Evolutionary conservation across 164 flowering plant genomes (phyloP).

Genomic region (Umbilicus rupestris): DNA sequence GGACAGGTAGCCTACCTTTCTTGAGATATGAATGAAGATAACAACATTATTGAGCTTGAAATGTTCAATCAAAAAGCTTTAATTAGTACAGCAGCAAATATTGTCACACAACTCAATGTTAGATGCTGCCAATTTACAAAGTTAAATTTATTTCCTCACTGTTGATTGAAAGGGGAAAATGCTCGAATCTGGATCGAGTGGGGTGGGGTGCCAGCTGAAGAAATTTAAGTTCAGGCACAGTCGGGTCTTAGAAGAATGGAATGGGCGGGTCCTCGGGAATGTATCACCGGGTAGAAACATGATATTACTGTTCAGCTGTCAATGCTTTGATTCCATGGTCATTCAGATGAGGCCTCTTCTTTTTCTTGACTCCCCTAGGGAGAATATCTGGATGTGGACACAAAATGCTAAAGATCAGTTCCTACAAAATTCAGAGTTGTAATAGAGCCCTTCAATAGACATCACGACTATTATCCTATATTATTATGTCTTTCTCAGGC

Average conservation of each 20-base stretch:
- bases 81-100: no score
- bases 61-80: no score
- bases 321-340: constrained; percentile 13
- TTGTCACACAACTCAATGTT: not conserved
- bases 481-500: not conserved
- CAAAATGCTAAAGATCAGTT: not conserved
- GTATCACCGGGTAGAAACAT: not conserved
- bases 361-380: constrained; percentile 36
- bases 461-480: not conserved
- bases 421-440: not conserved
- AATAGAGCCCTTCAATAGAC: no score
- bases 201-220: no score
- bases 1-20: no score
- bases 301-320: not conserved
- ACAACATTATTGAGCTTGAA: no score
- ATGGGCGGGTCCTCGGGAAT: not conserved
- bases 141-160: not conserved
- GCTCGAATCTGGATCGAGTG: not conserved
- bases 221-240: not conserved
- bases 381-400: constrained; percentile 30
- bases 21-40: no score
- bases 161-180: not conserved
- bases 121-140: not conserved
- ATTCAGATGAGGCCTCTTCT: constrained; percentile 31
- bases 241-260: not conserved